Evolutionary conservation across 441 rosid species (phyloP), one percentile per base, ranked within the genome.

Genomic region (Jatropha podagrica): DNA sequence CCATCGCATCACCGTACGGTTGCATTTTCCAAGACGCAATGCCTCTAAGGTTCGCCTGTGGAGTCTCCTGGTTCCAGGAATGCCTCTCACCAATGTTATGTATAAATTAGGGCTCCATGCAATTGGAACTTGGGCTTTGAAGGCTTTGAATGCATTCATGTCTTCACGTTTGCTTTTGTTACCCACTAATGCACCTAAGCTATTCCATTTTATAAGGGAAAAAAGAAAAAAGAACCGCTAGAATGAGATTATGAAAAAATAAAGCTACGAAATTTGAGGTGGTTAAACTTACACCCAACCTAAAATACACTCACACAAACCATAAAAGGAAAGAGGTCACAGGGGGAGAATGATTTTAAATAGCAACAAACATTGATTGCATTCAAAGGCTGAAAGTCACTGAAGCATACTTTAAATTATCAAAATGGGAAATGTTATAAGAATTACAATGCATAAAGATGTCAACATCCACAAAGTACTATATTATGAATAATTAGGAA

Each of bases 41-140:
- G 97, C 99, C 79, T 96, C 98, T 44, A 93, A 83, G 26, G 97
- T 96, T 76, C 94, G 94, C 82, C 96, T 83, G 79, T 95, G 99
- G 62, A 89, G 94, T 87, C 85, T 90, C 83, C 97, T 89, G 2
- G 98, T 96, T 65, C 98, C 99, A 0, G 97, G 98, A 66, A 92
- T 85, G 74, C 98, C 99, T 77, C 97, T 91, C 68, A 89, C 98
- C 78, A 92, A 82, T 73, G 97, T 93, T 78, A 93, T 87, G 74
- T 87, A 95, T 44, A 95, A 85, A 59, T 88, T 88, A 65, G 91
- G 84, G 82, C 99, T 92, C 95, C 97, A 91, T 37, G 86, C 78
- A 64, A 93, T 82, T 5, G 97, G 97, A 15, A 85, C 91, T 44
- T 85, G 83, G 14, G 98, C 86, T 90, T 93, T 93, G 80, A 89